Conservation (phyloP, 805 yeast genomes). For the Saccharomyces eubayanus region DNA sequence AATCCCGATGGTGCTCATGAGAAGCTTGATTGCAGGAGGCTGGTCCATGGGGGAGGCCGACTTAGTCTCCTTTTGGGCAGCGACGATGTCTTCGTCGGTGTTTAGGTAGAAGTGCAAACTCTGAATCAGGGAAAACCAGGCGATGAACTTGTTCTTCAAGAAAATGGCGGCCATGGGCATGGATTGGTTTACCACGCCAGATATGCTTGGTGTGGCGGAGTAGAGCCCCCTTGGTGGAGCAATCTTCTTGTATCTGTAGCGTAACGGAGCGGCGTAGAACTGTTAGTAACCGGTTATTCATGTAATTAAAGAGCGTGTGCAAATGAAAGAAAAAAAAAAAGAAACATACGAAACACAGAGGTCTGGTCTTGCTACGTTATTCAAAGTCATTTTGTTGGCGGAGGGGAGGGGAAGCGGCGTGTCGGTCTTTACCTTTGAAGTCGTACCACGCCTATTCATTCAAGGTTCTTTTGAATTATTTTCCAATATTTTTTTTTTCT, state of each 20-base stretch:
- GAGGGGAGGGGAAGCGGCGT: not conserved
- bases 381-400: conserved; percentile 13
- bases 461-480: not conserved
- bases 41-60: conserved; percentile 29
- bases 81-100: conserved; percentile 27
- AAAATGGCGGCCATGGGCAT: conserved; percentile 67
- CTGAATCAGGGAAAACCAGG: conserved; percentile 47
- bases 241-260: conserved; percentile 35
- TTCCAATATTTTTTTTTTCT: not conserved
- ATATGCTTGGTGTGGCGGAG: conserved; percentile 36
- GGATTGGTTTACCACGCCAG: conserved; percentile 38
- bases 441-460: not conserved
- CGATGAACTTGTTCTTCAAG: conserved; percentile 37
- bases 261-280: not conserved
- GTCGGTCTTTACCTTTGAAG: not conserved
- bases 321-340: not conserved
- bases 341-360: conserved; percentile 28
- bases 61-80: conserved; percentile 25
- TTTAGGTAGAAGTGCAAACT: conserved; percentile 34
- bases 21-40: conserved; percentile 35
- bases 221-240: conserved; percentile 42
- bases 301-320: too few relatives aligned
- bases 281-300: conserved; percentile 14
- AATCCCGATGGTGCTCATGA: conserved; percentile 41
- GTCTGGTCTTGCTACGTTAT: conserved; percentile 32